These are phyloP conservation scores for Musa schizocarpa DNA, from an alignment of 176 grass and related monocot genomes.

Conservation along the genomic window DNA sequence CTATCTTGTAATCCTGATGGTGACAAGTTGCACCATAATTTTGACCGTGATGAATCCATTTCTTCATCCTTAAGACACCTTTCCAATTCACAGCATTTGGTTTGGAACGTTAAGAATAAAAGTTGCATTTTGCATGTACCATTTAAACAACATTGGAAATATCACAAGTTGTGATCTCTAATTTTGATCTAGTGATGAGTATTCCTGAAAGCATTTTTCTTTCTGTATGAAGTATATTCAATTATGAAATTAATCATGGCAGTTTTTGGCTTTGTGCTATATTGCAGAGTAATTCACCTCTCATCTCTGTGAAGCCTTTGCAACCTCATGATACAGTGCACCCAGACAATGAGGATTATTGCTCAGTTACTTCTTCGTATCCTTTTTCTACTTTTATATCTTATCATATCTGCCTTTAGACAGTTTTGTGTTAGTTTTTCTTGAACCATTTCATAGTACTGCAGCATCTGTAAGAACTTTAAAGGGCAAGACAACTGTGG, in stretches of 20 bases:
- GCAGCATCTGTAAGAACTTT: constrained; percentile 17
- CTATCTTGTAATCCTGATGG: not conserved
- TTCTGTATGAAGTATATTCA: not conserved
- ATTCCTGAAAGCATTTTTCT: not conserved
- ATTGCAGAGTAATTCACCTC: constrained; percentile 22
- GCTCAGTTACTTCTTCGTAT: constrained; percentile 38
- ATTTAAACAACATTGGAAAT: not conserved
- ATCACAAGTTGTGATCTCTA: not conserved
- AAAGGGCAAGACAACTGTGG: constrained; percentile 22
- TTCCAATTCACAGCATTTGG: not conserved
- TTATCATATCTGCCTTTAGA: not conserved
- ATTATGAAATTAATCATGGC: constrained; percentile 3
- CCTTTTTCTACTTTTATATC: constrained; percentile 7
- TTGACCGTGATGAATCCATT: not conserved
- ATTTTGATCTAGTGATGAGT: not conserved
- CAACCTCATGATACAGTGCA: constrained; percentile 33
- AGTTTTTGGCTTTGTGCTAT: not conserved
- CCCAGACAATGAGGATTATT: constrained; percentile 29
- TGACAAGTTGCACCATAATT: not conserved
- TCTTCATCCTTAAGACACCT: not conserved
- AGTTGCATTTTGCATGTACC: not conserved
- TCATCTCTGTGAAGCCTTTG: constrained; percentile 25
- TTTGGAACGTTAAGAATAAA: not conserved
- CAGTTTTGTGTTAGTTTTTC: constrained; percentile 3
- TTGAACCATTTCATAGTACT: constrained; percentile 27